Evolutionary conservation across 148 eudicot species (phyloP), one percentile per base, ranked within the genome.

Genomic region (Rhododendron kiyosumense): DNA sequence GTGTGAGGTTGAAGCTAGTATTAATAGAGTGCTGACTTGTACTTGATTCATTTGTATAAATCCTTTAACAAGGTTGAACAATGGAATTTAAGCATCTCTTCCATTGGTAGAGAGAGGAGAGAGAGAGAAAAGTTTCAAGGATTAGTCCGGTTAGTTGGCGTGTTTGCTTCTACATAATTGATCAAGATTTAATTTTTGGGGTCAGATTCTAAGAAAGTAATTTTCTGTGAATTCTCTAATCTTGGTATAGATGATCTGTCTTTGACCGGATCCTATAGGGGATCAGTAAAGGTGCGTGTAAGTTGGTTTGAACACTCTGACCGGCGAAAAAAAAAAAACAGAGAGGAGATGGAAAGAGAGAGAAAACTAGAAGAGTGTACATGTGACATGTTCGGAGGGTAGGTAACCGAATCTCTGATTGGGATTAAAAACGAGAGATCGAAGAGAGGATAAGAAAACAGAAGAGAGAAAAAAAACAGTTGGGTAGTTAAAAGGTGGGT

Each of bases 361-460:
- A 38, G 45, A 41, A 41, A 41, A 24, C 0, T 7, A 26, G 48
- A 14, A 67, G 52, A 30, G 71, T 48, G 45, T 24, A 67, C 85
- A 83, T 83, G 85, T 69, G 85, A 69, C 57, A 46, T 83, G 74
- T 83, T 83, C 18, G 48, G 74, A 75, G 36, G 85, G 74, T 83
- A 69, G 85, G 85, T 83, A 83, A 45, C 78, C 59, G 78, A 83
- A 69, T 71, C 78, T 38, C 24, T 12, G 9, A 49, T 45, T 79
- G 49, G 30, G 38, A 48, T 48, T 14, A 28, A 20, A 12, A 79
- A 13, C 32, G 28, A 48, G 32, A 49, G 34, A 17, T 14, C 15
- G 9, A 18, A 9, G 18, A 22, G 32, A 24, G 32, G 54, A 13
- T 22, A 45, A 2, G 17, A 3, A 26, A 13, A 11, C 26, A 22